These are phyloP conservation scores for Xerocomellus intermedius DNA, from an alignment of 768 basidiomycete species.

Conservation along the genomic window DNA sequence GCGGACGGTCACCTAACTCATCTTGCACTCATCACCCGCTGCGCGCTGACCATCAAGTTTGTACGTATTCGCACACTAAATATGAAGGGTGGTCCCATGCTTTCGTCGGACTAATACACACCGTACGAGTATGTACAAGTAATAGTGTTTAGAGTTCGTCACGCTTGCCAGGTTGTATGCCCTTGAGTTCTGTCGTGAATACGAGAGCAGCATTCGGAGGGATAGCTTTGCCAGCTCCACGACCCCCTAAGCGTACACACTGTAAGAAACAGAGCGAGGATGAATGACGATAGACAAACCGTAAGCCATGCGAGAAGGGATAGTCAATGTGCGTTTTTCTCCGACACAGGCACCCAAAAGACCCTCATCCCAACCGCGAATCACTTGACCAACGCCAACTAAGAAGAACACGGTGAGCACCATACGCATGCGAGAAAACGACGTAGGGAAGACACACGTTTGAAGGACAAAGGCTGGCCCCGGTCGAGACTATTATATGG, in stretches of 20 bases:
- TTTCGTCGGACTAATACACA: background rate
- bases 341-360: slow-evolving; percentile 80
- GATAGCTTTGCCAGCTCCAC: slow-evolving; percentile 76
- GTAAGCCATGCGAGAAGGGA: slow-evolving; percentile 78
- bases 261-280: background rate
- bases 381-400: slow-evolving; percentile 84
- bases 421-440: background rate
- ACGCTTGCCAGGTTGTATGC: slow-evolving; percentile 47
- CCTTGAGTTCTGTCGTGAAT: slow-evolving; percentile 84
- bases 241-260: slow-evolving; percentile 47
- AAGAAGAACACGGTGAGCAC: background rate
- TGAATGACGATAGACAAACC: slow-evolving; percentile 48
- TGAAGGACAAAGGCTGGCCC: slow-evolving; percentile 70
- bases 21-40: background rate
- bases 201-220: slow-evolving; percentile 77
- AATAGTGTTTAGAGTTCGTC: slow-evolving; percentile 51
- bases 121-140: background rate
- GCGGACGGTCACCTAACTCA: slow-evolving; percentile 10
- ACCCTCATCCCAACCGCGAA: slow-evolving; percentile 83
- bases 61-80: background rate
- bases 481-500: slow-evolving; percentile 58
- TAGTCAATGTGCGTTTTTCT: slow-evolving; percentile 88
- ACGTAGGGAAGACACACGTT: slow-evolving; percentile 47
- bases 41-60: background rate
- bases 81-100: background rate